Evolutionary conservation across 2,329 filamentous ascomycete species (phyloP).

Genomic region (Akanthomyces dipterigenus): DNA sequence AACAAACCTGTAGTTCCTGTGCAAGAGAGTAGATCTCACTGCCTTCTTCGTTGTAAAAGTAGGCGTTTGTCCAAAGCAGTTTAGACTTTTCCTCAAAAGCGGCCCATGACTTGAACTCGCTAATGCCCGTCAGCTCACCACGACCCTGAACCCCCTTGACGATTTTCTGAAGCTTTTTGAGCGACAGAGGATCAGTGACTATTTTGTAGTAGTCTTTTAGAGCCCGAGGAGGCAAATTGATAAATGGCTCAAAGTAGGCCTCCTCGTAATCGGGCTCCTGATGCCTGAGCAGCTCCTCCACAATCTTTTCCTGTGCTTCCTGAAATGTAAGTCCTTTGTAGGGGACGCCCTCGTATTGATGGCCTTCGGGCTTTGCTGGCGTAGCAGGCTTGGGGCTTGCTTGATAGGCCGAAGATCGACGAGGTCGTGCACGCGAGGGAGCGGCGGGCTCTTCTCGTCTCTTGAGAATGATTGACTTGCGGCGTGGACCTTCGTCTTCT

Average conservation of each 20-base stretch:
- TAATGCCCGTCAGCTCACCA: conserved; percentile 53
- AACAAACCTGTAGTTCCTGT: conserved; percentile 65
- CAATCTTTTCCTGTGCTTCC: conserved; percentile 77
- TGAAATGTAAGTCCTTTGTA: conserved; percentile 74
- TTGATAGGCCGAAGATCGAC: conserved; percentile 25
- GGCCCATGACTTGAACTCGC: conserved; percentile 75
- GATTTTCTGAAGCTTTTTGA: conserved; percentile 70
- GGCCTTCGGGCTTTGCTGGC: conserved; percentile 37
- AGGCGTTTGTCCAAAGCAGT: conserved; percentile 81
- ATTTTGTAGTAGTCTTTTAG: conserved; percentile 82
- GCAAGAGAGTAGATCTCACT: conserved; percentile 77
- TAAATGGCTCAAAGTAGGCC: conserved; percentile 64
- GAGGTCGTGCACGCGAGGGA: conserved; percentile 29
- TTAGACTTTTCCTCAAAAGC: conserved; percentile 73
- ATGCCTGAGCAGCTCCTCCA: conserved; percentile 66
- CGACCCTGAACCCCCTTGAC: conserved; percentile 67
- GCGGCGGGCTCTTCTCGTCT: conserved; percentile 15
- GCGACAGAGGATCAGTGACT: conserved; percentile 72
- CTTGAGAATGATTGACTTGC: conserved; percentile 32
- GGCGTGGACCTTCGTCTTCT: conserved; percentile 19
- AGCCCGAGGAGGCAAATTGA: conserved; percentile 67
- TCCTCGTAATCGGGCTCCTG: conserved; percentile 64
- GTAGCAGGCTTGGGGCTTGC: conserved; percentile 29
- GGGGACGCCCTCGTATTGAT: conserved; percentile 47
- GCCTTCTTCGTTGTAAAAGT: conserved; percentile 84